Conservation (phyloP, 2,329 filamentous ascomycete genomes). For the Colletotrichum sp. region DNA sequence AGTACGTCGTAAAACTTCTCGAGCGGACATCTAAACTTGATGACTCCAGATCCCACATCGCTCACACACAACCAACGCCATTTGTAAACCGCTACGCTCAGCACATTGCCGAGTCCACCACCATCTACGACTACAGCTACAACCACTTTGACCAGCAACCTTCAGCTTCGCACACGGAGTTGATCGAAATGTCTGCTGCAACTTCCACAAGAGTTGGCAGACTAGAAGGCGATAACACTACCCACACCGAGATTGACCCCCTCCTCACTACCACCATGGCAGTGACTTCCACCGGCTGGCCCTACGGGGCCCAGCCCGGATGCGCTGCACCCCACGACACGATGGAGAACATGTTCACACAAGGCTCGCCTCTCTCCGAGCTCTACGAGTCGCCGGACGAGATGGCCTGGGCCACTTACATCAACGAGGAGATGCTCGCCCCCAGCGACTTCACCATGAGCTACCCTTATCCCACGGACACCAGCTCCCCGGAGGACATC, state of each 20-base stretch:
- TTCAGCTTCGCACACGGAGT: constrained; percentile 1
- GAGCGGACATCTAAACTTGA: constrained; percentile 22
- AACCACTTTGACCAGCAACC: neutral
- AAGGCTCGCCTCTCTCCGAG: constrained; percentile 13
- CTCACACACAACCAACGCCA: constrained; percentile 19
- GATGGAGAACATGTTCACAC: constrained; percentile 6
- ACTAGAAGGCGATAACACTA: neutral
- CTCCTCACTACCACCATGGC: constrained; percentile 1
- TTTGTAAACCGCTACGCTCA: constrained; percentile 11
- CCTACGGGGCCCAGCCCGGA: constrained; percentile 5
- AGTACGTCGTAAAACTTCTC: constrained; percentile 26
- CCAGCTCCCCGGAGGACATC: neutral
- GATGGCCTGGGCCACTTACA: constrained; percentile 9
- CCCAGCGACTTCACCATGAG: neutral
- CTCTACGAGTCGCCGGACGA: constrained; percentile 10
- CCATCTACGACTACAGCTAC: constrained; percentile 1
- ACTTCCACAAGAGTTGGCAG: neutral
- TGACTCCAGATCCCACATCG: constrained; percentile 1
- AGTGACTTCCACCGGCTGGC: constrained; percentile 7
- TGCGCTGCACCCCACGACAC: constrained; percentile 10
- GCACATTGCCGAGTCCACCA: constrained; percentile 12
- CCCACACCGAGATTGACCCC: neutral
- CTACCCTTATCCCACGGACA: neutral
- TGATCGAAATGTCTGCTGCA: neutral
- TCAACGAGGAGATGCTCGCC: constrained; percentile 13